Base-by-base conservation (phyloP, 129 eudicot genomes). In the Ambrosia trifida region DNA sequence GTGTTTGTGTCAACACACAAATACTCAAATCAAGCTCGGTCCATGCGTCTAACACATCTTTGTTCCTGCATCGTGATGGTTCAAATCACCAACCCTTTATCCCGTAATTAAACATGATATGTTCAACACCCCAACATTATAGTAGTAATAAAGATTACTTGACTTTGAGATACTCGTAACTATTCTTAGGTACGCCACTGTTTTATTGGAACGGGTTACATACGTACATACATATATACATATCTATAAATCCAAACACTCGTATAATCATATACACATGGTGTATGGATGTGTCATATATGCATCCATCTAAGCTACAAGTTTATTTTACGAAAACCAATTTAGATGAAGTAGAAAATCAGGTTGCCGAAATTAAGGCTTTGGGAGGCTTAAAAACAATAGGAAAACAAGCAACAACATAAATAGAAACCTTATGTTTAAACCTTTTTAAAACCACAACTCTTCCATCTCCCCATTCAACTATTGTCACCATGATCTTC, bases 401-500 rank as follows among this genome's bases (percentile, higher is more conserved):
- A 30, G 91, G 91, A 74, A 85, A 81, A 81, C 97, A 90, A 62
- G 85, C 85, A 33, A 90, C 80, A 51, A 90, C 82, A 53, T 78
- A 87, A 50, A 83, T 32, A 0, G 85, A 79, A 51, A 90, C 69
- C 84, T 90, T 90, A 73, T 87, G 70, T 83, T 90, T 85, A 40
- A 85, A 69, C 79, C 86, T 90, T 78, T 80, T 83, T 35, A 87
- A 77, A 17, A 90, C 77, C 52, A 90, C 57, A 54, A 66, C 68
- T 79, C 86, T 83, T 65, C 82, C 84, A 43, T 76, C 95, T 49
- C 91, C 87, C 95, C 97, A 90, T 40, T 83, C 79, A 3, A 85
- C 36, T 32, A 87, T 73, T 35, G 91, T 72, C 49, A 87, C 69
- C 19, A 90, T 63, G 28, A 87, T 79, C 83, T 82, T 81, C 83